These are phyloP conservation scores for Collybia mongolica DNA, from an alignment of 768 basidiomycete species.

Conservation along the genomic window DNA sequence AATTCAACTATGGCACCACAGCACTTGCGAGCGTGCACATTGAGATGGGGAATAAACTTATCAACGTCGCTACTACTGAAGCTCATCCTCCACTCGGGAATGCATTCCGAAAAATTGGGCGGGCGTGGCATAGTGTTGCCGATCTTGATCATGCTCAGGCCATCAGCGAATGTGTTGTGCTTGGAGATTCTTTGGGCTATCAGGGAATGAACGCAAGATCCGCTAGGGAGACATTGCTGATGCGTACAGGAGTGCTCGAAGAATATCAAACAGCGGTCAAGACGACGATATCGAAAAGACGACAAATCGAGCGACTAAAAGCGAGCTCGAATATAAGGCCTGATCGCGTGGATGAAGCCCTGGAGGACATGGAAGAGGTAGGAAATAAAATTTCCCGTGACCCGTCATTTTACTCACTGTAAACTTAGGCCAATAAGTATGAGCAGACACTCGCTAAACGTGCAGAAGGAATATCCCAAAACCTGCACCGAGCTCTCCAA, in stretches of 20 bases:
- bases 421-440: constrained; percentile 78
- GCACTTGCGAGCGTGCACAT: constrained; percentile 76
- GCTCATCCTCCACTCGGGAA: constrained; percentile 80
- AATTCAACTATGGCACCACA: constrained; percentile 25
- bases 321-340: constrained; percentile 83
- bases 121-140: constrained; percentile 83
- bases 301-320: constrained; percentile 87
- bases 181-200: constrained; percentile 96
- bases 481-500: constrained; percentile 83
- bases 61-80: constrained; percentile 88
- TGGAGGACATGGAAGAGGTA: constrained; percentile 94
- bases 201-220: constrained; percentile 96
- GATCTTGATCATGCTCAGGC: constrained; percentile 91
- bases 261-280: constrained; percentile 95
- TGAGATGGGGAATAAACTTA: constrained; percentile 92
- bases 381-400: not conserved
- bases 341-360: constrained; percentile 84
- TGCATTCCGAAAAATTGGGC: constrained; percentile 82
- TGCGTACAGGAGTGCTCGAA: constrained; percentile 88
- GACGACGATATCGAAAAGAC: constrained; percentile 86
- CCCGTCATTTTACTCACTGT: constrained; percentile 8
- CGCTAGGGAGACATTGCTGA: constrained; percentile 90
- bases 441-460: constrained; percentile 82
- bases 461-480: constrained; percentile 92
- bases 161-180: constrained; percentile 90